A percentile compares a stretch with the other conserved stretches of the same genome.
Evolutionary conservation across 2,329 filamentous ascomycete species (phyloP).

Genomic region (Ophiocordyceps camponoti-floridani): DNA sequence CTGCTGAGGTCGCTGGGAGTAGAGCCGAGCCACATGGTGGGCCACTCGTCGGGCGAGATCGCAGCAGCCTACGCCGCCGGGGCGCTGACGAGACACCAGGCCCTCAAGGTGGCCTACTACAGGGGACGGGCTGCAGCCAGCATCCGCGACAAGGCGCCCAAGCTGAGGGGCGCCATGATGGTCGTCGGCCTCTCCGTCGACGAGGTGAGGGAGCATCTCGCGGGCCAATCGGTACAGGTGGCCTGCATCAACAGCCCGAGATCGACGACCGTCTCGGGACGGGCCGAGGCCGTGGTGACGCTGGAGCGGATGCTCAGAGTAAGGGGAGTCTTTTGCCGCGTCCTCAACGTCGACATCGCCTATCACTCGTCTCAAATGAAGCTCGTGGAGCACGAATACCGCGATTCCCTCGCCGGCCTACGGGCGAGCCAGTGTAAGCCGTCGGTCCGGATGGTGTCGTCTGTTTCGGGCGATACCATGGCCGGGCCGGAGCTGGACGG

Average conservation of each 20-base stretch:
- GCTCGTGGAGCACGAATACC: slow-evolving; percentile 18
- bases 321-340: slow-evolving; percentile 14
- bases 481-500: slow-evolving; percentile 10
- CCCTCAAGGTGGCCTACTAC: slow-evolving; percentile 23
- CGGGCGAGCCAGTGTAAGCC: slow-evolving; percentile 3
- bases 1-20: slow-evolving; percentile 16
- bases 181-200: slow-evolving; percentile 16
- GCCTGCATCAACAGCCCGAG: slow-evolving; percentile 26
- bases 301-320: slow-evolving; percentile 14
- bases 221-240: slow-evolving; percentile 11
- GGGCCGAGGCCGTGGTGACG: slow-evolving; percentile 10
- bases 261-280: slow-evolving; percentile 25
- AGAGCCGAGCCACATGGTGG: slow-evolving; percentile 16
- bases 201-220: slow-evolving; percentile 12
- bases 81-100: slow-evolving; percentile 16
- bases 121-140: slow-evolving; percentile 18
- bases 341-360: slow-evolving; percentile 19
- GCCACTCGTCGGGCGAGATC: slow-evolving; percentile 29
- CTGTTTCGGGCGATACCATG: slow-evolving; percentile 15
- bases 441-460: slow-evolving; percentile 20
- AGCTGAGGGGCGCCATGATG: slow-evolving; percentile 21
- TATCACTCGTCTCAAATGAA: slow-evolving; percentile 29
- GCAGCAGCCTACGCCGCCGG: slow-evolving; percentile 24
- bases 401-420: slow-evolving; percentile 9
- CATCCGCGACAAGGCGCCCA: slow-evolving; percentile 9